Evolutionary conservation across 2,329 filamentous ascomycete species (phyloP).

Genomic region (Colletotrichum higginsianum): DNA sequence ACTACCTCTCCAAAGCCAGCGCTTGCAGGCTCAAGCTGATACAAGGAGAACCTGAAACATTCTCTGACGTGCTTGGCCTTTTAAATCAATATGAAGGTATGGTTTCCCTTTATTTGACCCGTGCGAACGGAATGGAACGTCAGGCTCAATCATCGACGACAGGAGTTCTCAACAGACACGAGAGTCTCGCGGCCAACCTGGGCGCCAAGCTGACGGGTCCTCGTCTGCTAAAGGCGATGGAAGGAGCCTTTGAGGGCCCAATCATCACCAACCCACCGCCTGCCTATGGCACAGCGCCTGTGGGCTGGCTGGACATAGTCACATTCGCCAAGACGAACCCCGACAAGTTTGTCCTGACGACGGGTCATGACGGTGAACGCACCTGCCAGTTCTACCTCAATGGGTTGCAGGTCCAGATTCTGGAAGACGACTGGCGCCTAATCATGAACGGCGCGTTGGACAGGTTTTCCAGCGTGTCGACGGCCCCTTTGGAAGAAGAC

Average conservation of each 20-base stretch:
- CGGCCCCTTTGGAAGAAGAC: conserved; percentile 86
- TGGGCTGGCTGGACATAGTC: conserved; percentile 90
- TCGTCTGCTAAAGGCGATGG: conserved; percentile 87
- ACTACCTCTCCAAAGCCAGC: conserved; percentile 65
- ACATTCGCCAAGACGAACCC: conserved; percentile 87
- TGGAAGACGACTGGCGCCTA: conserved; percentile 88
- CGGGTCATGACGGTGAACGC: conserved; percentile 76
- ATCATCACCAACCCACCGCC: conserved; percentile 70
- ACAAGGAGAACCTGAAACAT: conserved; percentile 74
- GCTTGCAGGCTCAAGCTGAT: conserved; percentile 64
- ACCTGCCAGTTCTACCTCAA: conserved; percentile 88
- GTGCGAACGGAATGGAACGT: conserved; percentile 18
- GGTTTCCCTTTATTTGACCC: conserved; percentile 31
- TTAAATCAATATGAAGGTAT: conserved; percentile 83
- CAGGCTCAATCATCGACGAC: conserved; percentile 21
- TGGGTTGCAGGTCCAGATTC: conserved; percentile 86
- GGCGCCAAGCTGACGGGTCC: conserved; percentile 87
- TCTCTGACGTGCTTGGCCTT: conserved; percentile 80
- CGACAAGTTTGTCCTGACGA: conserved; percentile 81
- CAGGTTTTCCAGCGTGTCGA: conserved; percentile 79
- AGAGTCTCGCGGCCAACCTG: conserved; percentile 88
- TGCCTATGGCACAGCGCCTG: conserved; percentile 66
- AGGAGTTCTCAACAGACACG: conserved; percentile 86
- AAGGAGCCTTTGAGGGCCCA: conserved; percentile 86
- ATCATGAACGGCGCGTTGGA: conserved; percentile 88